Evolutionary conservation across 257 asterid species (phyloP), one percentile per base, ranked within the genome.

Genomic region (Gardenia jasminoides): DNA sequence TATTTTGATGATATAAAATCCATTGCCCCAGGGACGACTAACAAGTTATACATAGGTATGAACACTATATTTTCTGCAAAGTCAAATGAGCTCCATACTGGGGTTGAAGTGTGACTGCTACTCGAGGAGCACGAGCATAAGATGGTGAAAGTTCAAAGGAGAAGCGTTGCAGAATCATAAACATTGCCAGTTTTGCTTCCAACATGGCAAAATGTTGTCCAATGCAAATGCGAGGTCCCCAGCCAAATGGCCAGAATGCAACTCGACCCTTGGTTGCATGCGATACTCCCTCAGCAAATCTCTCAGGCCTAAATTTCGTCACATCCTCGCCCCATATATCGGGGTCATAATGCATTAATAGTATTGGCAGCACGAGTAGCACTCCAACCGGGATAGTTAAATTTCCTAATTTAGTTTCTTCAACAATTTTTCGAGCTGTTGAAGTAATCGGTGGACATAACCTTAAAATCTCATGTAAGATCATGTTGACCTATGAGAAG

Each of bases 171-270:
- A 91, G 67, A 13, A 89, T 85, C 88, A 86, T 81, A 7, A 87
- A 82, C 36, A 89, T 0, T 0, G 85, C 93, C 80, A 91, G 79
- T 82, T 88, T 91, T 1, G 96, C 92, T 78, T 89, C 91, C 54
- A 87, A 48, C 84, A 89, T 67, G 0, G 92, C 91, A 15, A 91
- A 89, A 58, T 72, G 89, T 67, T 89, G 96, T 1, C 89, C 90
- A 9, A 89, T 82, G 87, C 96, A 91, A 7, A 88, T 76, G 30
- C 92, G 83, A 22, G 91, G 92, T 4, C 91, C 96, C 81, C 85
- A 72, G 0, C 91, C 86, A 24, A 91, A 91, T 0, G 96, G 93
- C 67, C 84, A 80, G 15, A 82, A 85, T 0, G 46, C 20, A 67
- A 61, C 59, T 12, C 76, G 80, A 0, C 86, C 89, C 8, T 78